Percentiles rank a stretch among this genome's conserved stretches.
phyloP scores from a whole-genome alignment of 2,329 filamentous ascomycete genomes.

The Arthroderma sp. region DNA sequence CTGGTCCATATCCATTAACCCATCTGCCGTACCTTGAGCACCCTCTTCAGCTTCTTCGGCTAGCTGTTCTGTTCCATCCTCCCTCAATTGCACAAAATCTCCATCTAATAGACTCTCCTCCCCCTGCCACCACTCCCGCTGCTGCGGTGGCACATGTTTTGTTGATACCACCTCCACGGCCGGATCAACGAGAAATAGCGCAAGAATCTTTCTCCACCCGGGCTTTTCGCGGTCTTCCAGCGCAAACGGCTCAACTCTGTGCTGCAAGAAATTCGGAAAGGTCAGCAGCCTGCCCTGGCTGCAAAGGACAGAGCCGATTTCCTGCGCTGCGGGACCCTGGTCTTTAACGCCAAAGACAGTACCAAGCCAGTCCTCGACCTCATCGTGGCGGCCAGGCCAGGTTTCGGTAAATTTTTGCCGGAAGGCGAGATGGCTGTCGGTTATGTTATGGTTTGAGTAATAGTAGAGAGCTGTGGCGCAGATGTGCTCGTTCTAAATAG shows the following conservation, averaged over 20 bases:
- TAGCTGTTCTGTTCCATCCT: not conserved
- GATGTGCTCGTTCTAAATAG: conserved; percentile 6
- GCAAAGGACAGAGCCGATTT: conserved; percentile 5
- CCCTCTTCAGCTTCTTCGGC: not conserved
- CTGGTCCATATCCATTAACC: not conserved
- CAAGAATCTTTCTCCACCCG: conserved; percentile 4
- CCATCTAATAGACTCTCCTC: not conserved
- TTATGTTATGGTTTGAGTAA: conserved; percentile 4
- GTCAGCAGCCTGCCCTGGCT: conserved; percentile 3
- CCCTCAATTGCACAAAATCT: conserved; percentile 1
- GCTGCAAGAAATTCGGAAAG: conserved; percentile 5
- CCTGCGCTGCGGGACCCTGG: conserved; percentile 2
- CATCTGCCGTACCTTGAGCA: conserved; percentile 1
- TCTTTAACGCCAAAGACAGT: conserved; percentile 4
- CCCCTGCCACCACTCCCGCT: conserved; percentile 4
- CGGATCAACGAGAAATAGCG: conserved; percentile 5
- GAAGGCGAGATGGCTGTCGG: conserved; percentile 2
- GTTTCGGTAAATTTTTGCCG: conserved; percentile 2
- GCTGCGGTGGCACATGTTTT: conserved; percentile 5
- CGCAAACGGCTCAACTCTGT: conserved; percentile 4
- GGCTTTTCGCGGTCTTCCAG: conserved; percentile 1
- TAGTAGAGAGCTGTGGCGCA: conserved; percentile 7
- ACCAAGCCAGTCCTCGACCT: conserved; percentile 5
- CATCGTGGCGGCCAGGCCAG: conserved; percentile 6
- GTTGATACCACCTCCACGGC: conserved; percentile 4